Base-by-base conservation (phyloP, 1,284 basidiomycete genomes). In the Sporisorium reilianum region DNA sequence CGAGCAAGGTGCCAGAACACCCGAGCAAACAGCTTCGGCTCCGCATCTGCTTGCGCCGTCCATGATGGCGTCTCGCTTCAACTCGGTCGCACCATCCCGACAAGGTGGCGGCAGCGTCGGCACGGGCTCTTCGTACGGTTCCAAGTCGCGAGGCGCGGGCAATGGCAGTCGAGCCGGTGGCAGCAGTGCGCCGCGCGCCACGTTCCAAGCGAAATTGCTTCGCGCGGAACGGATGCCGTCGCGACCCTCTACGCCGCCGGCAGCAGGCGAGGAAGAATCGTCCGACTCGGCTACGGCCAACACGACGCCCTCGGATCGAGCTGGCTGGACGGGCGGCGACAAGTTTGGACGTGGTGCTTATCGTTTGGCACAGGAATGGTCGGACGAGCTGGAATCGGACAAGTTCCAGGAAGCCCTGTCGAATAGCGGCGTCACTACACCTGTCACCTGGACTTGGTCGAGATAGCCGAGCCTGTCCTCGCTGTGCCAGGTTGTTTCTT, bases 401-500 rank as follows among this genome's bases (percentile, higher is more conserved):
- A 74, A 68, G 58, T 68, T 64, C 36, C 65, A 68, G 38, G 71
- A 74, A n/a, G 71, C 71, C 1, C 46, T 74, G 14, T 68, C 65
- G 38, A 68, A 68, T 23, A 74, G 71, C 42, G 72, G 66, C 14
- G 68, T 75, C 46, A 65, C 73, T 9, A 64, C 73, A 2, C 73
- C 73, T 4, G 73, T 70, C 40, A 66, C 68, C 32, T 75, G 73
- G 73, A 71, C 67, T 10, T 75, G 73, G 73, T 64, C 73, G 16
- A 66, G 73, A 42, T 67, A 65, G 54, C 30, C 23, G 46, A 48
- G 46, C 28, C 26, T 4, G 1, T 5, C n/a, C 18, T 11, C 46
- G 11, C 14, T 25, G 16, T 48, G 28, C 46, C 26, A 20, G n/a
- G 46, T 22, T 48, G 46, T 48, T 28, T 48, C n/a, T 48, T 48